Conservation (phyloP, 371 early-diverging fungal genomes). For the Haplosporangium sp. region DNA sequence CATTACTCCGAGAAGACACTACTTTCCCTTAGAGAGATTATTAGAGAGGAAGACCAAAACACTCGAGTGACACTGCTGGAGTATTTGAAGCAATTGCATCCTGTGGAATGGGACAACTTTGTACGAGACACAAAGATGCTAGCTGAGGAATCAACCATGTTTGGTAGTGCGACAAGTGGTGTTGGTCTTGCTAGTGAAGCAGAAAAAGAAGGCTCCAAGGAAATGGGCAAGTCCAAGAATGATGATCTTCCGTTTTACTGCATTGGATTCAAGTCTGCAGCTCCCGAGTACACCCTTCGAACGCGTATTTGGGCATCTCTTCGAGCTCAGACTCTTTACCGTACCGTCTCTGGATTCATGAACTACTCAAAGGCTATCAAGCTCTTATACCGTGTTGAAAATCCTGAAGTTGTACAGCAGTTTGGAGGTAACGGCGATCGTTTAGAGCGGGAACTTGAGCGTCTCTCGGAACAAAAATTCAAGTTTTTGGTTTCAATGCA, state of each 20-base stretch:
- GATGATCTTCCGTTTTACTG: slow-evolving; percentile 88
- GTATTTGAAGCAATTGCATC: slow-evolving; percentile 87
- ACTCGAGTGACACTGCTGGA: slow-evolving; percentile 87
- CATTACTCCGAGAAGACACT: slow-evolving; percentile 93
- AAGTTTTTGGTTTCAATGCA: slow-evolving; percentile 92
- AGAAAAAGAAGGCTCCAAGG: slow-evolving; percentile 59
- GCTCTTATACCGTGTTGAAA: slow-evolving; percentile 85
- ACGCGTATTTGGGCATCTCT: slow-evolving; percentile 94
- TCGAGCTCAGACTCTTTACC: slow-evolving; percentile 89
- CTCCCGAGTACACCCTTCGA: slow-evolving; percentile 85
- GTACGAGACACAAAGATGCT: slow-evolving; percentile 88
- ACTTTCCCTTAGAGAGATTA: slow-evolving; percentile 85
- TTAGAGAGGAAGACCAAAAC: slow-evolving; percentile 85
- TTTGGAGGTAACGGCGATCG: slow-evolving; percentile 72
- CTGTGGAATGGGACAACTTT: slow-evolving; percentile 93
- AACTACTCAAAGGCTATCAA: slow-evolving; percentile 89
- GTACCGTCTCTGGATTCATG: slow-evolving; percentile 92
- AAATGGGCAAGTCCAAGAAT: slow-evolving; percentile 68
- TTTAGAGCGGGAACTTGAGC: slow-evolving; percentile 77
- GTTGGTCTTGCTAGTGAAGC: slow-evolving; percentile 30
- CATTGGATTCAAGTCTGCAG: slow-evolving; percentile 85
- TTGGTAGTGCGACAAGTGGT: slow-evolving; percentile 44
- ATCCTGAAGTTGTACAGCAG: slow-evolving; percentile 76
- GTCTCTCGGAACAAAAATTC: slow-evolving; percentile 82
- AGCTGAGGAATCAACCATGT: slow-evolving; percentile 72